A percentile compares a stretch with the other conserved stretches of the same genome.
These are phyloP conservation scores for Fusarium annulatum DNA, from an alignment of 2,329 filamentous ascomycete genomes.

Conservation along the genomic window DNA sequence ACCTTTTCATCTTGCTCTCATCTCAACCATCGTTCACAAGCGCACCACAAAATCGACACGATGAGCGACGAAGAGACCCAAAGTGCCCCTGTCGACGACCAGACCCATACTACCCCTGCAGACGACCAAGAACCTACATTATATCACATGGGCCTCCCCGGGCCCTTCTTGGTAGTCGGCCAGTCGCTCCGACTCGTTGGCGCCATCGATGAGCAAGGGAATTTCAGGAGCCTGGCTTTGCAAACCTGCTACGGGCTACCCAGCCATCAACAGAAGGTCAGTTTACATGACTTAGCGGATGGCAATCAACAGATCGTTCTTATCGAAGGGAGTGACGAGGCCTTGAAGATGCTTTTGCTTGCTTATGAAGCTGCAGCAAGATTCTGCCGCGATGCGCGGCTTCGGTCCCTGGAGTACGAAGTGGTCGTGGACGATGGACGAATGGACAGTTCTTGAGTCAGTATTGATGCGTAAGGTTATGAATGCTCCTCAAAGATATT, in stretches of 20 bases:
- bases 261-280: background rate
- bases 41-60: fast-evolving
- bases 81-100: fast-evolving
- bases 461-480: fast-evolving
- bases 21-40: fast-evolving
- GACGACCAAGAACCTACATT: background rate
- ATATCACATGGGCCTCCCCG: background rate
- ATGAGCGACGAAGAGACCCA: background rate
- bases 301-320: background rate
- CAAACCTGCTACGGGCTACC: background rate
- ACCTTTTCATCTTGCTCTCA: background rate
- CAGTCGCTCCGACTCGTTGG: background rate
- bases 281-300: background rate
- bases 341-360: background rate
- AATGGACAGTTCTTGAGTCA: fast-evolving
- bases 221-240: background rate
- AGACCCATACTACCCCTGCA: fast-evolving
- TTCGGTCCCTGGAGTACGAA: background rate
- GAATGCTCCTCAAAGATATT: fast-evolving
- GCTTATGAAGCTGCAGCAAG: background rate
- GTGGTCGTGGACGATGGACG: background rate
- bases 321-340: background rate
- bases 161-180: background rate
- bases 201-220: background rate
- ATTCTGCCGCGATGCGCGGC: background rate